Evolutionary conservation across 805 yeast genomes (phyloP).

Genomic region (Candida nonsorbophila): DNA sequence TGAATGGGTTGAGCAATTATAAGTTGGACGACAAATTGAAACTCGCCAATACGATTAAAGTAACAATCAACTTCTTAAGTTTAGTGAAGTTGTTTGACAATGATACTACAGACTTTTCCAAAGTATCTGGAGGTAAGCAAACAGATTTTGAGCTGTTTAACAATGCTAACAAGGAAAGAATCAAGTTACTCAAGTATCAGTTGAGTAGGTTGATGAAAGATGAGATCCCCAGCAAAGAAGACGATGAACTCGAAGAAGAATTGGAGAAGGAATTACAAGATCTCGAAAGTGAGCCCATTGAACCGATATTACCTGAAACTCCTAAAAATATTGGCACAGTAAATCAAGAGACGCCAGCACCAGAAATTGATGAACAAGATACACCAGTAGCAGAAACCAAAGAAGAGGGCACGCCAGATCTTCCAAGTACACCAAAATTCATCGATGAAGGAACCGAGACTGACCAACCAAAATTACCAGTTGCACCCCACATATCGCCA

Average conservation of each 20-base stretch:
- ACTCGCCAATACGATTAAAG: conserved; percentile 28
- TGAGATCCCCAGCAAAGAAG: conserved; percentile 19
- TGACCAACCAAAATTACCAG: conserved; percentile 19
- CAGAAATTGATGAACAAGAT: conserved; percentile 1
- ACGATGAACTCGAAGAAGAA: conserved; percentile 22
- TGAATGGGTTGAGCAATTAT: conserved; percentile 18
- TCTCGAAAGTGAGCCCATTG: background rate
- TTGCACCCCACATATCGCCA: conserved; percentile 34
- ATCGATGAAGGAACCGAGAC: background rate
- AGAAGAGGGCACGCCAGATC: background rate
- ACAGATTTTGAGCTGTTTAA: conserved; percentile 16
- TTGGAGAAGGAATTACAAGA: conserved; percentile 8
- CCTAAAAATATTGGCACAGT: background rate
- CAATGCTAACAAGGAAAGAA: conserved; percentile 23
- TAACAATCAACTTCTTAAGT: conserved; percentile 28
- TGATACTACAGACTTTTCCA: conserved; percentile 22
- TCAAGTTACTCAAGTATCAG: conserved; percentile 31
- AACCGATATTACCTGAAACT: background rate
- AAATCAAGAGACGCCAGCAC: background rate
- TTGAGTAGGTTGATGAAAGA: conserved; percentile 34
- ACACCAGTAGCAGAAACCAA: conserved; percentile 1
- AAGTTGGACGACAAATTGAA: conserved; percentile 19
- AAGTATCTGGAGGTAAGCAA: conserved; percentile 30
- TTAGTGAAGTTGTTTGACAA: conserved; percentile 24
- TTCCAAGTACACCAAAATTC: conserved; percentile 9